phyloP scores from a whole-genome alignment of 192 early-diverging fungal species.

The Coemansia brasiliensis region DNA sequence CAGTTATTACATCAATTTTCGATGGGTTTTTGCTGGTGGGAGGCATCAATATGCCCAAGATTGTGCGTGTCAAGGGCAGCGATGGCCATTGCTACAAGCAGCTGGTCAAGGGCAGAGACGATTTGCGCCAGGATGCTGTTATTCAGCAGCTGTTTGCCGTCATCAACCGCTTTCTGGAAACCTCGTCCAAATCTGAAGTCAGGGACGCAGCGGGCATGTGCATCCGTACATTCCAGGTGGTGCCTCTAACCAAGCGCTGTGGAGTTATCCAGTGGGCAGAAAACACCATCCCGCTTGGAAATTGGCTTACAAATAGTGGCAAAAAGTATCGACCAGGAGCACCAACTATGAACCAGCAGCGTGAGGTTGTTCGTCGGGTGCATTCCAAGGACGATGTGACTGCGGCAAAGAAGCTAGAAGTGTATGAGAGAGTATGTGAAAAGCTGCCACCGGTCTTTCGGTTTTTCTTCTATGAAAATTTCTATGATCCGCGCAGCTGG shows the following conservation, averaged over 20 bases:
- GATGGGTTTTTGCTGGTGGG: slow-evolving; percentile 47
- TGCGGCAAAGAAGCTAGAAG: slow-evolving; percentile 58
- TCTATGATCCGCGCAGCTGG: slow-evolving; percentile 72
- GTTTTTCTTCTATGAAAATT: slow-evolving; percentile 79
- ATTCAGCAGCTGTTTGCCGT: slow-evolving; percentile 68
- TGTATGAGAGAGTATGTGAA: slow-evolving; percentile 56
- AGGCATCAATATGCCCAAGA: slow-evolving; percentile 57
- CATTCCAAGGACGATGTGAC: slow-evolving; percentile 48
- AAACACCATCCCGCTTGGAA: slow-evolving; percentile 62
- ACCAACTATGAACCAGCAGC: slow-evolving; percentile 43
- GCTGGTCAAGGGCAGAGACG: slow-evolving; percentile 65
- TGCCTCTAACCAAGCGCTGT: slow-evolving; percentile 83
- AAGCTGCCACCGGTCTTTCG: slow-evolving; percentile 63
- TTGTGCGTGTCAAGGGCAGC: slow-evolving; percentile 37
- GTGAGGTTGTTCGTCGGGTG: slow-evolving; percentile 25
- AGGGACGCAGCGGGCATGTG: slow-evolving; percentile 20
- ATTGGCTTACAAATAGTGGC: slow-evolving; percentile 71
- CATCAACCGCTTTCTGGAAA: slow-evolving; percentile 60
- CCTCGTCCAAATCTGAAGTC: slow-evolving; percentile 1
- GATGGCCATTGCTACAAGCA: slow-evolving; percentile 53
- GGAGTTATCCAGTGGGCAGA: slow-evolving; percentile 97
- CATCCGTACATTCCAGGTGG: slow-evolving; percentile 69
- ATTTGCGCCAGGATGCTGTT: slow-evolving; percentile 75
- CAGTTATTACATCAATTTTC: slow-evolving; percentile 32
- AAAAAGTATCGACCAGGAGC: slow-evolving; percentile 53